Conservation (phyloP, 2,329 filamentous ascomycete species). For the Hypoxylon sp. region DNA sequence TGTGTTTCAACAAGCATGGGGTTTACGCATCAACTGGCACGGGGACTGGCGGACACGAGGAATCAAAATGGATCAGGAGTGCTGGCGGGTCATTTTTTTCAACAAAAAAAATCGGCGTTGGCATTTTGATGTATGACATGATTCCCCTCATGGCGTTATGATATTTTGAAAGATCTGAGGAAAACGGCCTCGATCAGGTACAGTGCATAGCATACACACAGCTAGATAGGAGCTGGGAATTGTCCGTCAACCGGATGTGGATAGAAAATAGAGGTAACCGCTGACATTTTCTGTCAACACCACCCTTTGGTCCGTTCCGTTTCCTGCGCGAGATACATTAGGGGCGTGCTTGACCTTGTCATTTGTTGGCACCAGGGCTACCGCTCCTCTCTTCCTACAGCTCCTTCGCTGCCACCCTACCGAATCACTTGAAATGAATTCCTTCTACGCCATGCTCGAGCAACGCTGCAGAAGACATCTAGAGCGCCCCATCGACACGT, state of each 20-base stretch:
- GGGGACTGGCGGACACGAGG: conserved; percentile 39
- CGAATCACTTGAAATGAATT: no score
- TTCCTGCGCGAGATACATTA: no score
- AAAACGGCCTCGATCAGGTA: conserved; percentile 34
- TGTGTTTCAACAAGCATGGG: conserved; percentile 47
- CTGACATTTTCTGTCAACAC: conserved; percentile 25
- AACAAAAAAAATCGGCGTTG: conserved; percentile 49
- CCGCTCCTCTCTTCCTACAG: background rate
- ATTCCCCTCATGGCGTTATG: conserved; percentile 51
- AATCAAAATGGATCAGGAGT: conserved; percentile 42
- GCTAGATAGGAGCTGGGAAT: conserved; percentile 36
- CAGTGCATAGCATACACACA: conserved; percentile 39
- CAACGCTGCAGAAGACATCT: background rate
- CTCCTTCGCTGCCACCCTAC: background rate
- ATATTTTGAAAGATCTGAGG: conserved; percentile 43
- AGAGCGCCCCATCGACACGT: background rate
- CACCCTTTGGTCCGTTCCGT: background rate
- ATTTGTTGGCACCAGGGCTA: background rate
- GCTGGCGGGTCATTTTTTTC: conserved; percentile 48
- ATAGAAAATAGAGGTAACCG: conserved; percentile 38
- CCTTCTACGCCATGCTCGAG: no score
- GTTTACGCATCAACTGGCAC: conserved; percentile 46
- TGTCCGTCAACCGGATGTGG: conserved; percentile 46
- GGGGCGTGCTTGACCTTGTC: no score
- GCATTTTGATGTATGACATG: conserved; percentile 50